Evolutionary conservation across 169 alveolate genomes (phyloP).

Genomic region (Cryptosporidium meleagridis): DNA sequence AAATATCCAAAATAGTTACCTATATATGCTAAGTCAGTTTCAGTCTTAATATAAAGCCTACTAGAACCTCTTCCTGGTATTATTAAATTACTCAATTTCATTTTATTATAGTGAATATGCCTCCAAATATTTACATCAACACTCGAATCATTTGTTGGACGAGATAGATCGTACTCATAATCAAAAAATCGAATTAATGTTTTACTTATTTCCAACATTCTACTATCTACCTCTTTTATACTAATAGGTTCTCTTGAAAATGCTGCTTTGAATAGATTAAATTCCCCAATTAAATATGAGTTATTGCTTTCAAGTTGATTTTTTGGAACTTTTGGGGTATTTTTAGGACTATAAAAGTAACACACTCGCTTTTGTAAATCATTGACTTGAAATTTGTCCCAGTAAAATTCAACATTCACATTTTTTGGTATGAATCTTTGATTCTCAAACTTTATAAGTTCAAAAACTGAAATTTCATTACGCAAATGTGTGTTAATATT

Average conservation of each 20-base stretch:
- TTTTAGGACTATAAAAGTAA: background rate
- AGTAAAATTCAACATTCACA: conserved; percentile 1
- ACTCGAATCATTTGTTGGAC: conserved; percentile 18
- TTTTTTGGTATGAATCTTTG: conserved; percentile 1
- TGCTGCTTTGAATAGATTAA: background rate
- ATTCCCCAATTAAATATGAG: background rate
- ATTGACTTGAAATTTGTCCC: conserved; percentile 30
- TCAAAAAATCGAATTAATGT: conserved; percentile 33
- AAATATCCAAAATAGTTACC: conserved; percentile 26
- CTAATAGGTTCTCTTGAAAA: background rate
- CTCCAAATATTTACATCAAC: conserved; percentile 27
- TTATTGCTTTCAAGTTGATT: background rate
- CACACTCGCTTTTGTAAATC: background rate
- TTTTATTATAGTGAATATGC: background rate
- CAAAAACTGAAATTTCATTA: conserved; percentile 19
- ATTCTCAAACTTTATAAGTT: conserved; percentile 17
- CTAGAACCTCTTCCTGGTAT: conserved; percentile 67
- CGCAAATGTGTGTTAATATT: background rate
- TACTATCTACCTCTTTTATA: background rate
- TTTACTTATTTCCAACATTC: background rate
- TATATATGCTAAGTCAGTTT: background rate
- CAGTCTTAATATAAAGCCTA: conserved; percentile 5
- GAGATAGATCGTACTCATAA: conserved; percentile 34
- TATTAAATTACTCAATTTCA: conserved; percentile 1
- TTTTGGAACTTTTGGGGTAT: background rate